These are phyloP conservation scores for Condylostoma magnum DNA, from an alignment of 169 alveolate species.

Conservation along the genomic window DNA sequence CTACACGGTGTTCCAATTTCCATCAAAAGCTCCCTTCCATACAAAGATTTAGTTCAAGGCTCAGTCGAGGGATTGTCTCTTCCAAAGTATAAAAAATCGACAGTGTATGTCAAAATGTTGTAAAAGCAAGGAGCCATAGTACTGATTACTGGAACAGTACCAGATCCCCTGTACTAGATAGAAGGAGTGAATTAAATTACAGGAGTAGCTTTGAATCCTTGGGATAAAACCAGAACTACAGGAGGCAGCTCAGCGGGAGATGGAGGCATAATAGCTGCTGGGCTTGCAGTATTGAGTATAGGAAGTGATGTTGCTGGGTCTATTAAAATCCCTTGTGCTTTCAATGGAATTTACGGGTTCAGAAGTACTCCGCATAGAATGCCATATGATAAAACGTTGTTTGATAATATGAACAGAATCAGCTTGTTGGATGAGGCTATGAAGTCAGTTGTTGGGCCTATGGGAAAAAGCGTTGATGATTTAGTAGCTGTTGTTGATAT, in stretches of 20 bases:
- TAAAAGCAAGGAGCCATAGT: slow-evolving; percentile 58
- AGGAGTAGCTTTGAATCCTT: slow-evolving; percentile 62
- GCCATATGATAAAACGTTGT: slow-evolving; percentile 13
- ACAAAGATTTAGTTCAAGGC: neutral
- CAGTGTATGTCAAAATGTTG: neutral
- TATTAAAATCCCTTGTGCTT: slow-evolving; percentile 63
- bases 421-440: neutral
- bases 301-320: slow-evolving; percentile 71
- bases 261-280: slow-evolving; percentile 62
- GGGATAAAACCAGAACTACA: slow-evolving; percentile 50
- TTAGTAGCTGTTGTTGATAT: slow-evolving; percentile 32
- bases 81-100: neutral
- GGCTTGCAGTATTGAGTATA: slow-evolving; percentile 56
- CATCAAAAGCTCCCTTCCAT: slow-evolving; percentile 1
- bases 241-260: slow-evolving; percentile 85
- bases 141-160: slow-evolving; percentile 60
- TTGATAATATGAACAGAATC: neutral
- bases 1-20: slow-evolving; percentile 19
- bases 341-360: slow-evolving; percentile 61
- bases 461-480: slow-evolving; percentile 59
- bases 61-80: too few species aligned
- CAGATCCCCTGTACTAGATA: slow-evolving; percentile 43
- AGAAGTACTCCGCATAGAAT: slow-evolving; percentile 50
- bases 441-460: slow-evolving; percentile 43
- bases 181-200: slow-evolving; percentile 51